phyloP scores from a whole-genome alignment of 768 basidiomycete species.

The Lactifluus rugatus region DNA sequence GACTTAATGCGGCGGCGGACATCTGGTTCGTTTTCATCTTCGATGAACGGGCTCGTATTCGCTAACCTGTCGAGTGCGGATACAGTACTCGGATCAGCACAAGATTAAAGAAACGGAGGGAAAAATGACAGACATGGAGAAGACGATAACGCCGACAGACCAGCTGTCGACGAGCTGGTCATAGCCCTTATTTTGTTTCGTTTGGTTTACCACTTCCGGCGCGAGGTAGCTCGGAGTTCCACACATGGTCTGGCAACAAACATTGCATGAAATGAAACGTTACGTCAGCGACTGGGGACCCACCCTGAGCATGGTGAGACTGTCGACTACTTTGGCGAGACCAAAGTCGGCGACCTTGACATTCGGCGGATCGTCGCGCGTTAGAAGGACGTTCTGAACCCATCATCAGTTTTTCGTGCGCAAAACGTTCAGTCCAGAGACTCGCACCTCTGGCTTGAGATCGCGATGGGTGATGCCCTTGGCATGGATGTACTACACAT shows the following conservation, averaged over 20 bases:
- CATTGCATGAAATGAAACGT: no score
- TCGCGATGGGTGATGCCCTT: constrained; percentile 87
- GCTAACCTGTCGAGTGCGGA: background rate
- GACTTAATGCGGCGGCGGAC: constrained; percentile 11
- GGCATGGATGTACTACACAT: constrained; percentile 50
- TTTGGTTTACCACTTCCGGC: constrained; percentile 75
- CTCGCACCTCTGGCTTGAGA: constrained; percentile 69
- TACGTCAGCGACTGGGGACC: constrained; percentile 18
- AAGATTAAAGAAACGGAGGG: background rate
- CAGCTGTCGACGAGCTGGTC: constrained; percentile 88
- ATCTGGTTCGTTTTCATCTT: constrained; percentile 5
- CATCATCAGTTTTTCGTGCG: background rate
- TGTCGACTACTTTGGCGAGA: constrained; percentile 84
- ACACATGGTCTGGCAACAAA: constrained; percentile 66
- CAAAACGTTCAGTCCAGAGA: background rate
- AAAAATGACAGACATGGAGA: constrained; percentile 58
- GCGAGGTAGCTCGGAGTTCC: constrained; percentile 94
- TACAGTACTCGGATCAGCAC: background rate
- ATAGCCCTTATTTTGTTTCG: constrained; percentile 56
- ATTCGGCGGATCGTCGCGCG: constrained; percentile 50
- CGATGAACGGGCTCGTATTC: constrained; percentile 1
- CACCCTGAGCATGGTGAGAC: constrained; percentile 66
- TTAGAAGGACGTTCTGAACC: constrained; percentile 72
- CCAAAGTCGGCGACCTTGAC: constrained; percentile 96
- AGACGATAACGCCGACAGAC: constrained; percentile 93